Conservation (phyloP, 495 filamentous ascomycete species). For the Neurospora hispaniola region DNA sequence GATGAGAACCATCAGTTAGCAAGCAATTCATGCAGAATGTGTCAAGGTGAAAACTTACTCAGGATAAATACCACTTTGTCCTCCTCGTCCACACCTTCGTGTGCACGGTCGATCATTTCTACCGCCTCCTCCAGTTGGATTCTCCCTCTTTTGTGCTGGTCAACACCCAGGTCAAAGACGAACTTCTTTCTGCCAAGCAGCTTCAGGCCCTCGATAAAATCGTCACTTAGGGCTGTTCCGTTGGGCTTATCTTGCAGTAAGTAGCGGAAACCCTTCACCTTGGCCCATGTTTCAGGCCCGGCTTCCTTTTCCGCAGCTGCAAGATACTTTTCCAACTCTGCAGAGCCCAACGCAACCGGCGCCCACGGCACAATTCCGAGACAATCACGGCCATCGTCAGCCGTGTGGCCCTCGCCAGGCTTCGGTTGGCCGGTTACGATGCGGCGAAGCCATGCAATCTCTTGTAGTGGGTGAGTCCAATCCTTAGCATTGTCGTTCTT, state of each 20-base stretch:
- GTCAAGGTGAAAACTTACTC: constrained; percentile 40
- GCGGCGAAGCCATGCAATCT: constrained; percentile 56
- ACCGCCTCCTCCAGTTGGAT: constrained; percentile 62
- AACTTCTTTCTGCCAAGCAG: constrained; percentile 51
- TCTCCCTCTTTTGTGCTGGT: constrained; percentile 56
- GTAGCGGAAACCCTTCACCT: constrained; percentile 62
- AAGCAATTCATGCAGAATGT: background rate
- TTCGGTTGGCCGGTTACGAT: constrained; percentile 48
- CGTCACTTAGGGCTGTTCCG: constrained; percentile 47
- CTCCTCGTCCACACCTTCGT: constrained; percentile 46
- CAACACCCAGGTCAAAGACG: constrained; percentile 74
- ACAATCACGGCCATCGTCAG: constrained; percentile 41
- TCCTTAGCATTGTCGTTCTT: constrained; percentile 43
- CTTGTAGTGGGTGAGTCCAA: constrained; percentile 49
- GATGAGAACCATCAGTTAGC: background rate
- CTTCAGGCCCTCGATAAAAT: constrained; percentile 59
- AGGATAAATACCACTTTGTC: constrained; percentile 55
- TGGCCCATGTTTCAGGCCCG: constrained; percentile 30
- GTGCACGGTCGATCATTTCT: constrained; percentile 57
- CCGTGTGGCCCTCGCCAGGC: constrained; percentile 47
- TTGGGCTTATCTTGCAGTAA: constrained; percentile 65
- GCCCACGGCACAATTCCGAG: constrained; percentile 71
- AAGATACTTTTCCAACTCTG: constrained; percentile 41
- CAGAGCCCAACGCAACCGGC: constrained; percentile 54
- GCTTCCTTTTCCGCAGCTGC: constrained; percentile 38